A percentile compares a stretch with the other conserved stretches of the same genome.
phyloP scores from a whole-genome alignment of 179 eudicot species.

The Beta macrorhiza region DNA sequence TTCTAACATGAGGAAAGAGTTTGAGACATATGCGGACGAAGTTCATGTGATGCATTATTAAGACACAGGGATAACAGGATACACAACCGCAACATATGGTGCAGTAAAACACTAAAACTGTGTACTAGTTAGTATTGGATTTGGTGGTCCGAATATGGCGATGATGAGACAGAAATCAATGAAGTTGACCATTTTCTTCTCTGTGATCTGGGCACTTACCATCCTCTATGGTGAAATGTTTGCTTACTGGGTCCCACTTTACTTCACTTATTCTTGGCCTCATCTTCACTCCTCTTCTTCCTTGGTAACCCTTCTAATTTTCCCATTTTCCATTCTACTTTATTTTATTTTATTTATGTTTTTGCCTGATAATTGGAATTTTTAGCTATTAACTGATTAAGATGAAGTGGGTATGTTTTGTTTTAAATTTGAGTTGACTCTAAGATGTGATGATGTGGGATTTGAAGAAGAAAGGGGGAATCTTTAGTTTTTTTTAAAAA shows the following conservation, averaged over 20 bases:
- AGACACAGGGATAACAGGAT: too few relatives aligned
- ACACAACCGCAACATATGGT: too few relatives aligned
- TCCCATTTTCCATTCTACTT: background rate
- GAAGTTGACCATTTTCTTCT: conserved; percentile 52
- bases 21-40: too few relatives aligned
- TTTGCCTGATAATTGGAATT: background rate
- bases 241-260: conserved; percentile 63
- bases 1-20: too few relatives aligned
- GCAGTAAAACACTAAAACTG: background rate
- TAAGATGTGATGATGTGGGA: background rate
- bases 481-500: too few relatives aligned
- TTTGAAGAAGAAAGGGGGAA: background rate
- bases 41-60: too few relatives aligned
- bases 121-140: background rate
- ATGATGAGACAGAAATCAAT: conserved; percentile 32
- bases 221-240: conserved; percentile 90
- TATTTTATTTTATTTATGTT: background rate
- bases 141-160: conserved; percentile 11
- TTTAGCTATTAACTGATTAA: background rate
- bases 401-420: background rate
- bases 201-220: conserved; percentile 59
- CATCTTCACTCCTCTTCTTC: conserved; percentile 39
- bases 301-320: conserved; percentile 26
- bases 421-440: background rate
- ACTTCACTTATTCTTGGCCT: conserved; percentile 78